These are phyloP conservation scores for Pezicula carpinea DNA, from an alignment of 2,329 filamentous ascomycete genomes.

Conservation along the genomic window DNA sequence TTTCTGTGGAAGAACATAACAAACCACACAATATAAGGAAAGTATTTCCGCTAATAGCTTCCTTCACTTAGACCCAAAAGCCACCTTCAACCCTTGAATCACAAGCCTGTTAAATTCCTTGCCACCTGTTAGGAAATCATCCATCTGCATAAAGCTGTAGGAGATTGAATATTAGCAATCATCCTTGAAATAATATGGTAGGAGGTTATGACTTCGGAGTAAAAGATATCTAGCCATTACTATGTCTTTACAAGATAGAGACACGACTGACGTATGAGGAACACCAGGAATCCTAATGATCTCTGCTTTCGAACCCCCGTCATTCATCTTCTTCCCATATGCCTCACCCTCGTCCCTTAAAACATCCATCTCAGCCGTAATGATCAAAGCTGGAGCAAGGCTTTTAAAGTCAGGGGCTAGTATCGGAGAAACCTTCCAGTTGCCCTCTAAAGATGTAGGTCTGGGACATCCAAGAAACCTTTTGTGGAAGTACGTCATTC, in stretches of 20 bases:
- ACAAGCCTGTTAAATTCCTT: slow-evolving; percentile 14
- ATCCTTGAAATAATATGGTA: too few species aligned
- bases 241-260: too few species aligned
- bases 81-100: slow-evolving; percentile 9
- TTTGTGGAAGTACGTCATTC: slow-evolving; percentile 14
- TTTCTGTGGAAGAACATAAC: too few species aligned
- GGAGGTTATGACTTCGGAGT: too few species aligned
- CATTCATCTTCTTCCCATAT: slow-evolving; percentile 14
- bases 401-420: slow-evolving; percentile 23
- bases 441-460: neutral
- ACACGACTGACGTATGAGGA: slow-evolving; percentile 7
- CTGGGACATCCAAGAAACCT: slow-evolving; percentile 12
- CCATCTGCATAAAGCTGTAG: slow-evolving; percentile 13
- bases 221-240: too few species aligned
- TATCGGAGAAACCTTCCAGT: slow-evolving; percentile 21
- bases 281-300: slow-evolving; percentile 11
- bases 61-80: neutral
- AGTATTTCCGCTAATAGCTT: too few species aligned
- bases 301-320: slow-evolving; percentile 11
- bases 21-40: too few species aligned
- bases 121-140: slow-evolving; percentile 15
- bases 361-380: slow-evolving; percentile 33
- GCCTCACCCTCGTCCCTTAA: slow-evolving; percentile 31
- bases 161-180: too few species aligned
- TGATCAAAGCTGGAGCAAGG: slow-evolving; percentile 27